A percentile compares a stretch with the other conserved stretches of the same genome.
Conservation (phyloP, 768 basidiomycete species). For the Collybia mongolica region DNA sequence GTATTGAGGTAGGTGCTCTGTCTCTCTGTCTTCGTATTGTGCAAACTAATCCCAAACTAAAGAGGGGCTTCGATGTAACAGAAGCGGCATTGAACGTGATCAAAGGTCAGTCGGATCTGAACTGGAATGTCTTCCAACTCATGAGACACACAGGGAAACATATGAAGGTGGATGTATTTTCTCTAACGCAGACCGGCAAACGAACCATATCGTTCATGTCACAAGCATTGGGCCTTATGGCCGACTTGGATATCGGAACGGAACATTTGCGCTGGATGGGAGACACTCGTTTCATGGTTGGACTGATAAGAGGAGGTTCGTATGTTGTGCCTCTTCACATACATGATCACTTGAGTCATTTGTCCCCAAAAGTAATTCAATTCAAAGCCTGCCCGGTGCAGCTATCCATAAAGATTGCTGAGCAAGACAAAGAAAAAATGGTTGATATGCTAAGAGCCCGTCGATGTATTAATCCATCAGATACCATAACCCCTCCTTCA, state of each 20-base stretch:
- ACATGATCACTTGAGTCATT: neutral
- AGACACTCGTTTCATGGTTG: constrained; percentile 71
- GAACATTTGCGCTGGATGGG: constrained; percentile 89
- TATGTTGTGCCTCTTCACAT: constrained; percentile 1
- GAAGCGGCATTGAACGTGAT: constrained; percentile 75
- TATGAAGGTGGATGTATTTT: constrained; percentile 77
- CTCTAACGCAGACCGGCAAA: constrained; percentile 66
- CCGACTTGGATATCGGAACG: constrained; percentile 82
- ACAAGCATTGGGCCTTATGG: constrained; percentile 81
- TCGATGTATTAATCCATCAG: constrained; percentile 22
- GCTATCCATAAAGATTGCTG: constrained; percentile 67
- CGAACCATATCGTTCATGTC: constrained; percentile 78
- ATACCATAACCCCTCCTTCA: constrained; percentile 7
- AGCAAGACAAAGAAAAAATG: constrained; percentile 74
- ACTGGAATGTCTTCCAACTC: neutral
- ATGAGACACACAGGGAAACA: constrained; percentile 50
- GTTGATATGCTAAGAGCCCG: constrained; percentile 44
- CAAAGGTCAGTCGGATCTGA: constrained; percentile 53
- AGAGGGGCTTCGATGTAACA: constrained; percentile 72
- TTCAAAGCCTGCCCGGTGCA: constrained; percentile 68
- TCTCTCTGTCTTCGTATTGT: neutral
- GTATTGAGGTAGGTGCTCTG: constrained; percentile 51
- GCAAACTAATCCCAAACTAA: neutral
- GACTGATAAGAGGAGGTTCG: constrained; percentile 69
- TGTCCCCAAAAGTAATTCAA: constrained; percentile 43